phyloP scores from a whole-genome alignment of 257 asterid genomes.

The Ajuga chamaepitys region DNA sequence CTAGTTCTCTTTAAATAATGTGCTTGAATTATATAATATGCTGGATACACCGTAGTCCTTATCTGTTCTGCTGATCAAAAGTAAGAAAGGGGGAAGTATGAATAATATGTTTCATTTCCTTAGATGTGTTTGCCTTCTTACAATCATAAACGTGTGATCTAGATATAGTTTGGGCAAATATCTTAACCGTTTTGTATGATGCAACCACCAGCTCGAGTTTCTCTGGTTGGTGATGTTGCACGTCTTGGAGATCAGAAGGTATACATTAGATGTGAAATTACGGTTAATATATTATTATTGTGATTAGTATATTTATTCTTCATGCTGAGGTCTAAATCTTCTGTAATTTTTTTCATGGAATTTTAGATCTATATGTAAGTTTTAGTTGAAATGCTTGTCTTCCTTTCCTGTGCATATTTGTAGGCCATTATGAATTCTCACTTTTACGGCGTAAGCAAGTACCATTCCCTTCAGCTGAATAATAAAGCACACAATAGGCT shows the following conservation, averaged over 20 bases:
- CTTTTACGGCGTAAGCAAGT: background rate
- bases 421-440: background rate
- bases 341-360: background rate
- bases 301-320: background rate
- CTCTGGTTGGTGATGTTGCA: conserved; percentile 68
- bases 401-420: background rate
- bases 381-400: background rate
- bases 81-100: background rate
- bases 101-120: background rate
- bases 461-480: background rate
- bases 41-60: background rate
- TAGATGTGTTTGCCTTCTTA: conserved; percentile 6
- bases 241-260: conserved; percentile 76
- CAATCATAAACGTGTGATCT: conserved; percentile 6
- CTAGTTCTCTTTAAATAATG: background rate
- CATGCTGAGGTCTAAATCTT: conserved; percentile 8
- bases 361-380: background rate
- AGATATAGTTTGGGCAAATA: background rate
- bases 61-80: background rate
- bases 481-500: background rate
- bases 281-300: background rate
- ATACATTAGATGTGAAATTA: conserved; percentile 1
- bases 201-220: conserved; percentile 88
- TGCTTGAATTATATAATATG: background rate
- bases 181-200: conserved; percentile 13